A percentile compares a stretch with the other conserved stretches of the same genome.
phyloP scores from a whole-genome alignment of 2,329 filamentous ascomycete genomes.

The Exophiala spinifera region DNA sequence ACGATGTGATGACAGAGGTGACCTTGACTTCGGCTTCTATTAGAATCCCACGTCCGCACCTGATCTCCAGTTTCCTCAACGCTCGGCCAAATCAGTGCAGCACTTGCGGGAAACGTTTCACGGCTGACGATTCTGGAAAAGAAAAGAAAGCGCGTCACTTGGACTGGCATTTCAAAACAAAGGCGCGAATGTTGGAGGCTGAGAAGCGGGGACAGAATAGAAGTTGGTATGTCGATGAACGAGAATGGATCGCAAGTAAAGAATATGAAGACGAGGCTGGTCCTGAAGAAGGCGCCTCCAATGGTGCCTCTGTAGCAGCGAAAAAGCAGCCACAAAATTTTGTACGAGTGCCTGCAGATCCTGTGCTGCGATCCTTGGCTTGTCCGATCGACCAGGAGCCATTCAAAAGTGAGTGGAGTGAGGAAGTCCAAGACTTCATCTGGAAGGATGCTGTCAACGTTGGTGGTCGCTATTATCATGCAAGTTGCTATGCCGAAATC shows the following conservation, averaged over 20 bases:
- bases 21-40: constrained; percentile 64
- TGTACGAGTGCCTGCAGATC: constrained; percentile 79
- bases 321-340: constrained; percentile 64
- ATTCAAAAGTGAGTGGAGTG: constrained; percentile 88
- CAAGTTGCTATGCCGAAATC: constrained; percentile 81
- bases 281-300: constrained; percentile 40
- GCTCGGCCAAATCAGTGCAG: constrained; percentile 81
- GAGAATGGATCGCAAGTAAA: constrained; percentile 84
- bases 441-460: constrained; percentile 86
- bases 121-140: constrained; percentile 70
- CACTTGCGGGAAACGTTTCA: constrained; percentile 86
- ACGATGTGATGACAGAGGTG: constrained; percentile 36
- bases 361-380: constrained; percentile 67
- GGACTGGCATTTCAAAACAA: constrained; percentile 97
- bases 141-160: constrained; percentile 87
- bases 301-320: constrained; percentile 35
- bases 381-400: constrained; percentile 96
- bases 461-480: constrained; percentile 79
- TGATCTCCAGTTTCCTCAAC: constrained; percentile 74
- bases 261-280: constrained; percentile 69
- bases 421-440: constrained; percentile 92
- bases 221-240: constrained; percentile 91
- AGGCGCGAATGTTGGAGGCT: constrained; percentile 81
- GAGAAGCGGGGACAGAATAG: constrained; percentile 83
- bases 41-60: constrained; percentile 72